Percentiles rank a stretch among this genome's conserved stretches.
Evolutionary conservation across 108 stramenopile species (phyloP).

Genomic region (Skeletonema potamos): DNA sequence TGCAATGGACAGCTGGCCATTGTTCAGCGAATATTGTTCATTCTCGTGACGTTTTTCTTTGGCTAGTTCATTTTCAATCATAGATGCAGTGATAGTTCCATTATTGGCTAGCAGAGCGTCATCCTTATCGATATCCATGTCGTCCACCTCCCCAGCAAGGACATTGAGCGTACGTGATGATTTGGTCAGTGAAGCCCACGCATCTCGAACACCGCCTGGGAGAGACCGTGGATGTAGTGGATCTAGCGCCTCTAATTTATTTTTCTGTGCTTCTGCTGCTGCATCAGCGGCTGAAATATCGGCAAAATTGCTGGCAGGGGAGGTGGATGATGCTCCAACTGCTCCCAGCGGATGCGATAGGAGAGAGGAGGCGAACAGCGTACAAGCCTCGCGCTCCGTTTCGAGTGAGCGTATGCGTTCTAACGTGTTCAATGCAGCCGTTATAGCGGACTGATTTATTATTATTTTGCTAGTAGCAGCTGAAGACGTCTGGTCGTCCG

Average conservation of each 20-base stretch:
- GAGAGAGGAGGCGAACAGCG: slow-evolving; percentile 59
- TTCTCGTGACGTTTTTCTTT: slow-evolving; percentile 17
- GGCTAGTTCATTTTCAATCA: slow-evolving; percentile 32
- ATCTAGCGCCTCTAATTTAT: slow-evolving; percentile 22
- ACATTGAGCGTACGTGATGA: slow-evolving; percentile 6
- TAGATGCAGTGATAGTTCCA: slow-evolving; percentile 24
- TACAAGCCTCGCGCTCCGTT: slow-evolving; percentile 69
- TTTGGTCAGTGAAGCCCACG: slow-evolving; percentile 55
- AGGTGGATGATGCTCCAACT: neutral
- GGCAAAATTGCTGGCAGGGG: neutral
- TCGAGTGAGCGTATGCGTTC: slow-evolving; percentile 67
- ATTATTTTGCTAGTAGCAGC: neutral
- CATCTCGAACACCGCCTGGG: slow-evolving; percentile 75
- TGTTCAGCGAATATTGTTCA: slow-evolving; percentile 47
- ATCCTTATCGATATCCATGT: neutral
- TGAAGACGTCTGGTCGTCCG: neutral
- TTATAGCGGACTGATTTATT: neutral
- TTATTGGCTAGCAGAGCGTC: neutral
- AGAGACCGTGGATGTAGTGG: slow-evolving; percentile 36
- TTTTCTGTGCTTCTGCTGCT: neutral
- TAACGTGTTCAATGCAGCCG: slow-evolving; percentile 28
- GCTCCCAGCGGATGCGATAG: slow-evolving; percentile 43
- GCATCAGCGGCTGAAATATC: neutral
- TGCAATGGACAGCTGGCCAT: slow-evolving; percentile 64
- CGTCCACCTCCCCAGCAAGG: slow-evolving; percentile 17